Evolutionary conservation across 805 yeast species (phyloP).

Genomic region (Metschnikowia cubensis): DNA sequence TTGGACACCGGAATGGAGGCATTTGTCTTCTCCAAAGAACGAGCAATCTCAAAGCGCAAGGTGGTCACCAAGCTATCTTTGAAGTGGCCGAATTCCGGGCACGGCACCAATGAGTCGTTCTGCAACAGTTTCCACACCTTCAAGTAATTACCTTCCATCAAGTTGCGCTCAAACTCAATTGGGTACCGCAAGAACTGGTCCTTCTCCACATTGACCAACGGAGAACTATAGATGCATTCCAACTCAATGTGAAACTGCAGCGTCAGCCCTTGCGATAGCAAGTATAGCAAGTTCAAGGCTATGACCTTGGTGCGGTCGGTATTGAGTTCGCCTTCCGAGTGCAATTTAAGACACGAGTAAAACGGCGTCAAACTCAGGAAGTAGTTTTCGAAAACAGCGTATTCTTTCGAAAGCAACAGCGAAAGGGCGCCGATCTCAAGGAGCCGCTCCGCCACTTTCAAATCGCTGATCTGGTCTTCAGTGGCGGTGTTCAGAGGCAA

Average conservation of each 20-base stretch:
- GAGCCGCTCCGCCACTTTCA: slow-evolving; percentile 73
- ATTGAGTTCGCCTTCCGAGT: slow-evolving; percentile 31
- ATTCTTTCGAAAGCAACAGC: slow-evolving; percentile 60
- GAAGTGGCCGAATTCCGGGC: slow-evolving; percentile 74
- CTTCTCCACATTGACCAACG: slow-evolving; percentile 57
- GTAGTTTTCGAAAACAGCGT: slow-evolving; percentile 65
- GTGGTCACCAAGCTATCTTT: slow-evolving; percentile 72
- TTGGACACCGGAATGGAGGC: slow-evolving; percentile 71
- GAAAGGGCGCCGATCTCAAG: slow-evolving; percentile 86
- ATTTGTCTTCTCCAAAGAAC: slow-evolving; percentile 78
- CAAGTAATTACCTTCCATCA: slow-evolving; percentile 95
- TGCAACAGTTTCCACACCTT: slow-evolving; percentile 79
- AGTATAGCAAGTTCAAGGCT: slow-evolving; percentile 69
- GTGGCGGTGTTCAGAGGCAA: slow-evolving; percentile 29
- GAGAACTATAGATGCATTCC: slow-evolving; percentile 58
- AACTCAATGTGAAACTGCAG: slow-evolving; percentile 88
- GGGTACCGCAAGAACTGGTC: slow-evolving; percentile 74
- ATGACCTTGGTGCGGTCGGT: slow-evolving; percentile 56
- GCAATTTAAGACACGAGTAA: slow-evolving; percentile 48
- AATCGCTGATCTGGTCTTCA: slow-evolving; percentile 53
- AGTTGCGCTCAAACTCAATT: slow-evolving; percentile 82
- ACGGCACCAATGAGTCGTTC: slow-evolving; percentile 51
- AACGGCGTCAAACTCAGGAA: slow-evolving; percentile 75
- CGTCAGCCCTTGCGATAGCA: slow-evolving; percentile 78
- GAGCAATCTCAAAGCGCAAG: slow-evolving; percentile 80